phyloP scores from a whole-genome alignment of 257 asterid genomes.

The Gynochthodes officinalis region DNA sequence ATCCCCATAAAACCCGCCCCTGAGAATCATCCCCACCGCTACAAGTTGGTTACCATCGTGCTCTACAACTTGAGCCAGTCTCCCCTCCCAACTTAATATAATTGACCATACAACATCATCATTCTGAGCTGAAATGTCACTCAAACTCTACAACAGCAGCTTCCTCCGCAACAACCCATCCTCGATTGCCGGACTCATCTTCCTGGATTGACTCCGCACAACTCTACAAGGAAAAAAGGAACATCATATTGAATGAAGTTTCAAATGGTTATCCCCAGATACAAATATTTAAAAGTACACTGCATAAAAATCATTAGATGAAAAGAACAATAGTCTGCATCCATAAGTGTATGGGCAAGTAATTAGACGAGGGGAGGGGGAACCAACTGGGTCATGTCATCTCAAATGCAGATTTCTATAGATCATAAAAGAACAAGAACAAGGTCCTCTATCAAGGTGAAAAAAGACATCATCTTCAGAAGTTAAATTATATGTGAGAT shows the following conservation, averaged over 20 bases:
- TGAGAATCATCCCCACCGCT: no score
- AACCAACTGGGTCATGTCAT: no score
- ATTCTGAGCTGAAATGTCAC: slow-evolving; percentile 18
- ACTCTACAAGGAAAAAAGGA: slow-evolving; percentile 39
- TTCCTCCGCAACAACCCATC: slow-evolving; percentile 79
- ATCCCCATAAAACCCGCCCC: no score
- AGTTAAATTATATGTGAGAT: not conserved
- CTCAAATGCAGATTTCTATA: not conserved
- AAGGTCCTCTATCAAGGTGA: not conserved
- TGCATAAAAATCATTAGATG: not conserved
- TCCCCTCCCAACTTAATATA: not conserved
- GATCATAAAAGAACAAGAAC: not conserved
- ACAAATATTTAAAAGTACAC: not conserved
- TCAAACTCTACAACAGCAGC: slow-evolving; percentile 56
- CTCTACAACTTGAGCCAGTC: no score
- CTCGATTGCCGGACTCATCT: slow-evolving; percentile 30
- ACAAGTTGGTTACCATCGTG: no score
- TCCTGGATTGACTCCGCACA: slow-evolving; percentile 34
- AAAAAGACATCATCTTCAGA: not conserved
- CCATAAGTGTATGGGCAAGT: not conserved
- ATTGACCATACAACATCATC: not conserved
- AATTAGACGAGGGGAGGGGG: not conserved
- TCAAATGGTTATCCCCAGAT: not conserved
- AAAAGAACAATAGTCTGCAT: not conserved
- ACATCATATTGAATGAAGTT: slow-evolving; percentile 6